These are phyloP conservation scores for Themeda triandra DNA, from an alignment of 176 grass and related monocot genomes.

Conservation along the genomic window DNA sequence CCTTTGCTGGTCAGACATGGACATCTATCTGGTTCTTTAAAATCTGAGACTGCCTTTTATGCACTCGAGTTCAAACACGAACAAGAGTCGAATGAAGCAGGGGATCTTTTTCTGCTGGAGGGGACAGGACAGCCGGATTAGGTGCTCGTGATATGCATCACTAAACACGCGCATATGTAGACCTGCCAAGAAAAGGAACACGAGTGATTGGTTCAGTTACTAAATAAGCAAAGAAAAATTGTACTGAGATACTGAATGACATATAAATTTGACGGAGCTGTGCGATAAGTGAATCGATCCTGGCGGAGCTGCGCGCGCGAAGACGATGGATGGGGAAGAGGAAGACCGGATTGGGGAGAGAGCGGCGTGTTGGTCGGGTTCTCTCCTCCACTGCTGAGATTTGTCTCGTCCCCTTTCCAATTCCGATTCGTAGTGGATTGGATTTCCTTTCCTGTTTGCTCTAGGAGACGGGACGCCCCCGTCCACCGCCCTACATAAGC, in stretches of 20 bases:
- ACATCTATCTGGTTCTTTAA: neutral
- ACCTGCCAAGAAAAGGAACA: constrained; percentile 15
- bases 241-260: too few species aligned
- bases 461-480: too few species aligned
- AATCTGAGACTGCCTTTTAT: neutral
- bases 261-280: too few species aligned
- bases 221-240: too few species aligned
- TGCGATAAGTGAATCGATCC: neutral
- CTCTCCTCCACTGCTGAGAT: too few species aligned
- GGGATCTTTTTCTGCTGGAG: neutral
- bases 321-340: neutral
- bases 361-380: too few species aligned
- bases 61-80: neutral
- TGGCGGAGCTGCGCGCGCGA: neutral
- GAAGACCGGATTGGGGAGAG: neutral
- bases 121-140: neutral
- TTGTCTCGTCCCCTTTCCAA: too few species aligned
- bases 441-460: too few species aligned
- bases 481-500: too few species aligned
- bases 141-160: neutral
- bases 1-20: constrained; percentile 25
- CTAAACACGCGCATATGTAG: neutral
- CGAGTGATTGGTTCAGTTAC: neutral
- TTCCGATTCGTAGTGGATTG: too few species aligned
- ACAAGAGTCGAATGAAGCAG: neutral